Evolutionary conservation across 805 yeast genomes (phyloP).

Genomic region (Candida maltosa): DNA sequence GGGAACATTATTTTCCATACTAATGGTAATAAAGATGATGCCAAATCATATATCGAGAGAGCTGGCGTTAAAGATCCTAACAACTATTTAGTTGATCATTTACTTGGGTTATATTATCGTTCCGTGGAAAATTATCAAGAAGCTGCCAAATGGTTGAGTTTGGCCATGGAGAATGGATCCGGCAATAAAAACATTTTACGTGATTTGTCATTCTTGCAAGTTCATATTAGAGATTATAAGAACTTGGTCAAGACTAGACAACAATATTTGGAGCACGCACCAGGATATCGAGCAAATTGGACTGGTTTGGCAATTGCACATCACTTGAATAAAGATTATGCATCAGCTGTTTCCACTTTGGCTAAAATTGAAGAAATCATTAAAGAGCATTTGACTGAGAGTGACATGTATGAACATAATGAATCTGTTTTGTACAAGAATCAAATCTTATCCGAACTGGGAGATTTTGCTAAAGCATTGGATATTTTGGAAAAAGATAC

Average conservation of each 20-base stretch:
- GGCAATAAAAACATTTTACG: conserved; percentile 75
- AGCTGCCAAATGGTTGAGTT: conserved; percentile 74
- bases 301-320: conserved; percentile 84
- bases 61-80: conserved; percentile 58
- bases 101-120: conserved; percentile 81
- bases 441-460: conserved; percentile 58
- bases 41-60: conserved; percentile 54
- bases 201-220: conserved; percentile 76
- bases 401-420: conserved; percentile 73
- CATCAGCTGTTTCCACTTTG: conserved; percentile 68
- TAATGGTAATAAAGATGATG: conserved; percentile 58
- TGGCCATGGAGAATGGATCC: conserved; percentile 74
- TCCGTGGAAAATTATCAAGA: conserved; percentile 64
- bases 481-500: conserved; percentile 52
- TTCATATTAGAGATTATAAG: conserved; percentile 74
- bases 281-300: conserved; percentile 90
- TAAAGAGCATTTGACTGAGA: conserved; percentile 61
- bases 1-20: conserved; percentile 61
- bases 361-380: conserved; percentile 73
- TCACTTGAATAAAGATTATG: conserved; percentile 65
- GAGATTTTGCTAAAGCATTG: conserved; percentile 64
- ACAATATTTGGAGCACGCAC: conserved; percentile 62
- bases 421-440: conserved; percentile 78
- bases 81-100: conserved; percentile 76
- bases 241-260: conserved; percentile 62